Base-by-base conservation (phyloP, 495 filamentous ascomycete species). In the Beverwykella pulmonaria region DNA sequence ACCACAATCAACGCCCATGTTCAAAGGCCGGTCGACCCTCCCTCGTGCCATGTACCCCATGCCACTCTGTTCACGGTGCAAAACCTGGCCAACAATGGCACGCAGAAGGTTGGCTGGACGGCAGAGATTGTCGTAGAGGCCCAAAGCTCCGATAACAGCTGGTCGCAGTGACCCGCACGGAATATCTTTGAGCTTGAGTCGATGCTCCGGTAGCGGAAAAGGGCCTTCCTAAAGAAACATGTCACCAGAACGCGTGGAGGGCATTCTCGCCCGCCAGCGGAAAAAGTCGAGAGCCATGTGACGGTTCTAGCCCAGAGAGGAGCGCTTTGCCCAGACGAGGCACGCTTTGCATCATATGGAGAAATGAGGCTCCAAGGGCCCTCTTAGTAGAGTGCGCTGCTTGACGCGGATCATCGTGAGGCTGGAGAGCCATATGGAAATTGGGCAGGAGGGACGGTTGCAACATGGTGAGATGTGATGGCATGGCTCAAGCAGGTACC, bases 221-320 rank as follows among this genome's bases (percentile, higher is more conserved):
- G 39, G 49, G 59, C 65, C 69, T 68, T 39, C 69, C 69, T 25
- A 68, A 68, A 52, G 55, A 26, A 58, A 60, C 44, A 68, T 60
- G 61, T 65, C 60, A 65, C 60, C 52, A 71, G 65, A 55, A 56
- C 61, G 53, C 68, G 63, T 14, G 27, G 48, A 50, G 32, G 32
- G 50, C 22, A 48, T 19, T 53, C 12, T 47, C 54, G 19, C 8
- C 29, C 12, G 47, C 36, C n/a, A 26, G 52, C 46, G 69, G 59
- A 47, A 71, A 62, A 65, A 65, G 48, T 44, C 61, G 57, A 49
- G 46, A 41, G 26, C 53, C 69, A 71, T 71, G 69, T 71, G 69
- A 71, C 55, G 54, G n/a, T 15, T 50, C 12, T 19, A 27, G 41
- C 20, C 50, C 25, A 34, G 50, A 54, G 39, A 30, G 68, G 41